Percentiles rank a stretch among this genome's conserved stretches.
phyloP scores from a whole-genome alignment of 2,329 filamentous ascomycete genomes.

The Microcyclosporella mali region DNA sequence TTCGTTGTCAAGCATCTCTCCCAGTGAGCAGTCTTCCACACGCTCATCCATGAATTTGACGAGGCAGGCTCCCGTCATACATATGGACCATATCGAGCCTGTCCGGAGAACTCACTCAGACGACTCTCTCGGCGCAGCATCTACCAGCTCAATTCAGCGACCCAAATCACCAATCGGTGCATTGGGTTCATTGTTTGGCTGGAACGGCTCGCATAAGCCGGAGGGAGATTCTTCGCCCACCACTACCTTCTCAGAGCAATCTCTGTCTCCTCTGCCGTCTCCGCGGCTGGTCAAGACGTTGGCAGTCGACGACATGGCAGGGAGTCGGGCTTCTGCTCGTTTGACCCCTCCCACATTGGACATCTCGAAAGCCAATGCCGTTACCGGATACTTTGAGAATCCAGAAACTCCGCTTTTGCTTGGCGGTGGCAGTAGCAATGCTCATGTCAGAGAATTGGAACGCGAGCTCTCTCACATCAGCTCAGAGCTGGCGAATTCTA shows the following conservation, averaged over 20 bases:
- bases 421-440: slow-evolving; percentile 38
- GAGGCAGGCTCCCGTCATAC: slow-evolving; percentile 28
- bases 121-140: slow-evolving; percentile 23
- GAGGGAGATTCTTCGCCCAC: slow-evolving; percentile 50
- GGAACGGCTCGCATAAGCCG: slow-evolving; percentile 52
- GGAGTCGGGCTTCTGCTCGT: slow-evolving; percentile 20
- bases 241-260: slow-evolving; percentile 57
- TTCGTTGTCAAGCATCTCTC: slow-evolving; percentile 22
- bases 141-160: slow-evolving; percentile 23
- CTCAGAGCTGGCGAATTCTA: slow-evolving; percentile 84
- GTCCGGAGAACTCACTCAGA: slow-evolving; percentile 32
- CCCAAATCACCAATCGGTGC: slow-evolving; percentile 43
- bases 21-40: slow-evolving; percentile 16
- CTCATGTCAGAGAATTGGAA: slow-evolving; percentile 80
- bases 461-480: slow-evolving; percentile 91
- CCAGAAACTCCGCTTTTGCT: slow-evolving; percentile 41
- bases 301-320: slow-evolving; percentile 30
- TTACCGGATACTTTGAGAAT: slow-evolving; percentile 40
- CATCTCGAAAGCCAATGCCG: slow-evolving; percentile 46
- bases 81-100: slow-evolving; percentile 27
- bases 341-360: slow-evolving; percentile 46
- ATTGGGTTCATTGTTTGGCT: slow-evolving; percentile 62
- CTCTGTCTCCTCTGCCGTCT: slow-evolving; percentile 53
- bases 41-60: slow-evolving; percentile 21
- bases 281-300: slow-evolving; percentile 34